A percentile compares a stretch with the other conserved stretches of the same genome.
Conservation (phyloP, 495 filamentous ascomycete genomes). For the Talaromyces stipitatus region DNA sequence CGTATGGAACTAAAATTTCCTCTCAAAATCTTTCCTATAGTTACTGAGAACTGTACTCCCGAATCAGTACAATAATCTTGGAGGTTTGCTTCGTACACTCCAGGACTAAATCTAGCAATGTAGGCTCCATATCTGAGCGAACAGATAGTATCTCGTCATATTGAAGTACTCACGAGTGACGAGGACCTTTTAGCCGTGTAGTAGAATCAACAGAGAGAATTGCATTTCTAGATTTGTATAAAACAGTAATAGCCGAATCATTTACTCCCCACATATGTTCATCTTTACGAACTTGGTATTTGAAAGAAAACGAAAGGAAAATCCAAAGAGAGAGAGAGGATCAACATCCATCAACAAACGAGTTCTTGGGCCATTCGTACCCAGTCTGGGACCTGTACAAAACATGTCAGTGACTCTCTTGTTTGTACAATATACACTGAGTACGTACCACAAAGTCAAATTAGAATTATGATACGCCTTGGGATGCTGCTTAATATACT, state of each 20-base stretch:
- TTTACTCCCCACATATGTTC: neutral
- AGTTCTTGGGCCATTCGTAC: slow-evolving; percentile 43
- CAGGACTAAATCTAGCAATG: too few relatives aligned
- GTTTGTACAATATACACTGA: neutral
- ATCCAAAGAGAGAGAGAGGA: neutral
- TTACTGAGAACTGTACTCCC: too few relatives aligned
- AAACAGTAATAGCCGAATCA: neutral
- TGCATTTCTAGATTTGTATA: neutral
- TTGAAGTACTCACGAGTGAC: too few relatives aligned
- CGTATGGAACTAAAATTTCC: too few relatives aligned
- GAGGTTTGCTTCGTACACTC: too few relatives aligned
- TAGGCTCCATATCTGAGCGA: too few relatives aligned
- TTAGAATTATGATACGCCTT: slow-evolving; percentile 60
- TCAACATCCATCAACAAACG: slow-evolving; percentile 38
- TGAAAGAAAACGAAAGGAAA: neutral
- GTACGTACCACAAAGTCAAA: slow-evolving; percentile 41
- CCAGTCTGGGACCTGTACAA: slow-evolving; percentile 24
- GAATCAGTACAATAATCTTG: too few relatives aligned
- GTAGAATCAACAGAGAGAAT: neutral
- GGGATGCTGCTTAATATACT: slow-evolving; percentile 60
- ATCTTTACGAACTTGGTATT: neutral
- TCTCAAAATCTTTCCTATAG: too few relatives aligned
- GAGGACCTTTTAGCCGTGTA: too few relatives aligned
- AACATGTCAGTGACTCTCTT: slow-evolving; percentile 9
- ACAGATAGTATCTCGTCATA: too few relatives aligned